phyloP scores from a whole-genome alignment of 345 rosid genomes.

The Gossypium raimondii region DNA sequence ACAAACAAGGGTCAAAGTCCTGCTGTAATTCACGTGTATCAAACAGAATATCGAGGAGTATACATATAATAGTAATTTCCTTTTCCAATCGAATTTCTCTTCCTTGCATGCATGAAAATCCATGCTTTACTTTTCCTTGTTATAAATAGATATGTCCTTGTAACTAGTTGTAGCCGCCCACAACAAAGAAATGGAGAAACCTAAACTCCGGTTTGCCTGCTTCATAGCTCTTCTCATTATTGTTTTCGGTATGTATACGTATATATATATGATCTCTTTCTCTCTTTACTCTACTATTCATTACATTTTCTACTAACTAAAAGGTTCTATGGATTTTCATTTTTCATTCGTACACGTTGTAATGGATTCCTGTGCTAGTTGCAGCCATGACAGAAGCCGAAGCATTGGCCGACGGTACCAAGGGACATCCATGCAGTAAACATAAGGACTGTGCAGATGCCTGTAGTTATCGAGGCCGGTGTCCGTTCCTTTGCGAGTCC shows the following conservation, averaged over 20 bases:
- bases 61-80: neutral
- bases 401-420: neutral
- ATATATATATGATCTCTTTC: neutral
- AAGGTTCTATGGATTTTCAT: neutral
- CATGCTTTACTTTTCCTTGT: neutral
- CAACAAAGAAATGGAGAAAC: conserved; percentile 1
- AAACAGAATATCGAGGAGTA: neutral
- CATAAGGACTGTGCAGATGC: conserved; percentile 6
- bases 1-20: neutral
- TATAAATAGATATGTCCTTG: neutral
- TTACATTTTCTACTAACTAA: neutral
- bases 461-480: conserved; percentile 8
- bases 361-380: neutral
- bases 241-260: neutral
- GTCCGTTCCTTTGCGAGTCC: conserved; percentile 6
- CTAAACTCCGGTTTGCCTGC: neutral
- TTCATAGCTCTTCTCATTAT: conserved; percentile 8
- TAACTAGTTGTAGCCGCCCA: neutral
- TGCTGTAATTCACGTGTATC: neutral
- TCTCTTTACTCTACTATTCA: neutral
- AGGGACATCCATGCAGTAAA: conserved; percentile 15
- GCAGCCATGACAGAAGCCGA: conserved; percentile 3
- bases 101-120: neutral
- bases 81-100: neutral
- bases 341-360: neutral